phyloP scores from a whole-genome alignment of 495 filamentous ascomycete genomes.

The Daldinia caldariorum region DNA sequence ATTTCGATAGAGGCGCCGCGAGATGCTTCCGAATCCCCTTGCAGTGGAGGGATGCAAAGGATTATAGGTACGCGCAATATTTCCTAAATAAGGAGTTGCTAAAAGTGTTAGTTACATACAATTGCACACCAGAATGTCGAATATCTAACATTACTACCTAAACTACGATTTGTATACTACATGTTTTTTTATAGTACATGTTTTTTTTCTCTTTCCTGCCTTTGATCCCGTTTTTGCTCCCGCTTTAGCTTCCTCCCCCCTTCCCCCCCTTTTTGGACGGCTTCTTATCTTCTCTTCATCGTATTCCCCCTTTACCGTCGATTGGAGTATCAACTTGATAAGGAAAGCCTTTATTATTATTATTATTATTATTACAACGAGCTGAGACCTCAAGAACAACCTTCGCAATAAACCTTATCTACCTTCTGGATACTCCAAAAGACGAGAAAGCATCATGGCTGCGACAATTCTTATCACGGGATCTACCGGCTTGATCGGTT shows the following conservation, averaged over 20 bases:
- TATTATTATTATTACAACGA: too few relatives aligned
- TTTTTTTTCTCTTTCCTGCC: not conserved
- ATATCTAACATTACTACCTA: too few relatives aligned
- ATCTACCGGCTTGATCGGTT: constrained; percentile 51
- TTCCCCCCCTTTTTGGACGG: not conserved
- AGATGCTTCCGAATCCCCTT: not conserved
- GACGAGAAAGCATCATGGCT: constrained; percentile 17
- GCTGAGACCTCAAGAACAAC: not conserved
- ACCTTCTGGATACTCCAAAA: not conserved
- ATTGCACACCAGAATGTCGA: not conserved
- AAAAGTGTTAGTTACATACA: constrained; percentile 3
- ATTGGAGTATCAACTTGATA: too few relatives aligned
- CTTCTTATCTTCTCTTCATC: not conserved
- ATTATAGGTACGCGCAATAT: not conserved
- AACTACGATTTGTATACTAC: too few relatives aligned
- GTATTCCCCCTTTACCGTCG: not conserved
- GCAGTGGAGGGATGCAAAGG: not conserved
- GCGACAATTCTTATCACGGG: constrained; percentile 52
- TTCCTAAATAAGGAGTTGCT: not conserved
- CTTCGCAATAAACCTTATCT: not conserved
- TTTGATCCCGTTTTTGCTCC: too few relatives aligned
- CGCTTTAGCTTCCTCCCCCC: not conserved
- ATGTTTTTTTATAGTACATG: too few relatives aligned
- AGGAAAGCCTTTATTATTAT: too few relatives aligned
- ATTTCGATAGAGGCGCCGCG: not conserved